Evolutionary conservation across 1,284 basidiomycete species (phyloP).

Genomic region (Ceratobasidium papillatum): DNA sequence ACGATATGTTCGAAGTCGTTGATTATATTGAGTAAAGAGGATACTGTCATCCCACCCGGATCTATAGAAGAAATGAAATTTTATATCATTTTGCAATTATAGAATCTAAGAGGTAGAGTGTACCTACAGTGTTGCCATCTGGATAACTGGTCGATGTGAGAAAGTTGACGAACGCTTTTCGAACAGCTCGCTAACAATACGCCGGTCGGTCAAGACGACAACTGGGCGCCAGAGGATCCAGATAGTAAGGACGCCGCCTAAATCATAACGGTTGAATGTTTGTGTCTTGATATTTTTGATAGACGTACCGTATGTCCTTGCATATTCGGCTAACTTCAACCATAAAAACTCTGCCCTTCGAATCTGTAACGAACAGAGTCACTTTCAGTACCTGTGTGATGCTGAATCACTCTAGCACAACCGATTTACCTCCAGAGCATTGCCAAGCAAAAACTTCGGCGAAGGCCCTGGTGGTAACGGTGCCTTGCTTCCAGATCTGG

Average conservation of each 20-base stretch:
- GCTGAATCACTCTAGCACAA: background rate
- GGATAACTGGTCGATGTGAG: constrained; percentile 20
- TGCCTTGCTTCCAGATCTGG: background rate
- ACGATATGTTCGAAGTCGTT: constrained; percentile 36
- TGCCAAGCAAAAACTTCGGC: constrained; percentile 19
- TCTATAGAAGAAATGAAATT: background rate
- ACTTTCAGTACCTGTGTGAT: background rate
- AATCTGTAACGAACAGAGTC: background rate
- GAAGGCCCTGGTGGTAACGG: constrained; percentile 24
- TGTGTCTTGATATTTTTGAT: background rate
- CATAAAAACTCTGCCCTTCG: constrained; percentile 18
- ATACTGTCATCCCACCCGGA: constrained; percentile 36
- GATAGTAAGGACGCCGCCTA: constrained; percentile 28
- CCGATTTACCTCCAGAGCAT: constrained; percentile 18
- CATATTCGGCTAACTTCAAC: constrained; percentile 30
- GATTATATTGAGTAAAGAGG: constrained; percentile 36
- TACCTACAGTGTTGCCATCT: constrained; percentile 30
- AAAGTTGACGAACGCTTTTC: constrained; percentile 29
- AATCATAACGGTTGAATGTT: background rate
- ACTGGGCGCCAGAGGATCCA: constrained; percentile 20
- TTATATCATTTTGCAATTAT: background rate
- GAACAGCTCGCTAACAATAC: constrained; percentile 14
- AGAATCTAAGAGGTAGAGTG: no score
- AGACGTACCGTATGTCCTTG: constrained; percentile 19
- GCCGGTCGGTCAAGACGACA: constrained; percentile 7